Evolutionary conservation across 2,329 filamentous ascomycete species (phyloP), one percentile per base, ranked within the genome.

Genomic region (Venturiaceae sp.): DNA sequence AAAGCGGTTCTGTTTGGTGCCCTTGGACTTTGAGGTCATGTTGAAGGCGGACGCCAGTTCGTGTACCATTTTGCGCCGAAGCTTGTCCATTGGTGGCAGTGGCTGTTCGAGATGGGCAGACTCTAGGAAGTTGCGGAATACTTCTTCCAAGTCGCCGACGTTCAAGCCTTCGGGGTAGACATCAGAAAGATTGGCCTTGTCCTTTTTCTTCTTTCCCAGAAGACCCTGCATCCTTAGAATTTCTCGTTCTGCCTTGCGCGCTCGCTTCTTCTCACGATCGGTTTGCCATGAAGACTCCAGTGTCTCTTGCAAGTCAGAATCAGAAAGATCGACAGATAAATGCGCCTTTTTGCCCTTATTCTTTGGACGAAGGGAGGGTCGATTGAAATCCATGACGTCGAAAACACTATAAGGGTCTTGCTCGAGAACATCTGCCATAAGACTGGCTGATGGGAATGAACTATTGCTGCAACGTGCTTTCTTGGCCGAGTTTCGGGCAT

Each of bases 41-140:
- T 84, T 85, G 68, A 96, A 83, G 37, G 80, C 80, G 65, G 82
- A 82, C 13, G 90, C 90, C 39, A 96, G 72, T 60, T 90, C 83
- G 69, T 99, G 94, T 19, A 97, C 79, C 5, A 84, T 75, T 69
- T 90, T 92, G 54, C 94, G 86, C 39, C 86, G 81, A 47, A 80
- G 74, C 61, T 90, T 89, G 59, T 89, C 84, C 85, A 97, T 95
- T 0, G 92, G 90, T 3, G 92, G 90, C 26, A 97, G 77, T 4
- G 83, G 80, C 66, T 75, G 90, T 85, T 79, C 85, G 64, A 84
- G 77, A 56, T 81, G 80, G 2, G 79, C 72, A 21, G 84, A 80
- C 28, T 83, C 69, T 23, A 96, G 73, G 68, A 96, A 96, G 1
- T 71, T 67, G 61, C 81, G 81, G 46, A 97, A 79, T 71, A 95